Evolutionary conservation across 176 grass and related monocot species (phyloP), one percentile per base, ranked within the genome.

Genomic region (Avena insularis): DNA sequence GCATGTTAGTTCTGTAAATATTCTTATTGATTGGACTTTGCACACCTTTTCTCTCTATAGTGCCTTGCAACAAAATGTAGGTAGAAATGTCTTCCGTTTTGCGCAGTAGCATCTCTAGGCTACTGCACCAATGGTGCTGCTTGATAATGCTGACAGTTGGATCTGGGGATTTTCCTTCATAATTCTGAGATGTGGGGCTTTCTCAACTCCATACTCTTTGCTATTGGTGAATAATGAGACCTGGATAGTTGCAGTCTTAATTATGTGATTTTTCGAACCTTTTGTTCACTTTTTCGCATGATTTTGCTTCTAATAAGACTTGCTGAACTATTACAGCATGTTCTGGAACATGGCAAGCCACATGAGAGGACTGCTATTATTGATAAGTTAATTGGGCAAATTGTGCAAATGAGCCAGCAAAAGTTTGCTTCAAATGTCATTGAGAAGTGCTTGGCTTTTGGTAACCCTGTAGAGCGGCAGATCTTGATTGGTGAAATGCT

Each of bases 351-450:
- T 54, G 92, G 92, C 38, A 94, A 90, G 63, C 92, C 89, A 16
- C 84, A 87, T 66, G 92, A 94, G 75, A 86, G 90, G 67, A 92
- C 92, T 27, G 77, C 92, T 78, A 94, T 94, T 59, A 92, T 94
- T 36, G 84, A 91, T 59, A 94, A 91, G 56, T 59, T 94, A 85
- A 57, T 89, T 87, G 92, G 92, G 50, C 89, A 94, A 54, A 87
- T 94, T 74, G 92, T 94, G 29, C 89, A 94, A 88, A 94, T 94
- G 92, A 94, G 92, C 82, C 89, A 91, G 90, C 92, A 94, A 57
- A 94, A 94, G 83, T 91, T 94, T 90, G 92, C 92, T 58, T 94
- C 92, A 15, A 94, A 94, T 82, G 92, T 92, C 38, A 83, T 94
- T 25, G 90, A 92, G 87, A 94, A 94, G 62, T 91, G 92, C 68